Evolutionary conservation across 2,329 filamentous ascomycete species (phyloP), one percentile per base, ranked within the genome.

Genomic region (Sphaceloma murrayae): DNA sequence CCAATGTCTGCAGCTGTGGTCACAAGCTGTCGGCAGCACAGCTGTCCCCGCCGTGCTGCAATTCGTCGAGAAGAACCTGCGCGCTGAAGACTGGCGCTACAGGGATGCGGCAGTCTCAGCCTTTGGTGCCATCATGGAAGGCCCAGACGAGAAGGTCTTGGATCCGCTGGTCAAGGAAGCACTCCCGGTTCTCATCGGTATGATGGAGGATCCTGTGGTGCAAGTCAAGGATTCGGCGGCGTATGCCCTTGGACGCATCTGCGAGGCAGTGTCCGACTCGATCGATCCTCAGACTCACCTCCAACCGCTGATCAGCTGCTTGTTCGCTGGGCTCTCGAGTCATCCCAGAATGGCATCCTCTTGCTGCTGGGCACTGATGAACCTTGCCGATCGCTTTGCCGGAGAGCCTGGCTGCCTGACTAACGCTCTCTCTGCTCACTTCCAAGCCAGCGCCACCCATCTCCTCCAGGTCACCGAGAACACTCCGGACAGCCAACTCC

Each of bases 311-410:
- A 89, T 98, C 58, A 77, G 79, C 46, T 84, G 88, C 30, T 76
- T 98, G 7, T 98, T 98, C 70, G 78, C 80, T 54, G 91, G 89
- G 40, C 74, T 98, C 48, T 78, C 85, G 48, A 89, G 84, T 67
- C 91, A 83, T 62, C 82, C 87, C 48, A 95, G 94, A 76, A 98
- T 98, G 80, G 91, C 89, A 22, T 80, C 86, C 45, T 98, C 91
- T 21, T 96, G 91, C 78, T 98, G 91, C 70, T 95, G 93, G 91
- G 88, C 91, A 22, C 69, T 98, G 53, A 96, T 98, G 85, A 98
- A 96, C 67, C 70, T 98, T 60, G 89, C 91, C 8, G 91, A 98
- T 61, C 82, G 88, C 49, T 98, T 96, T 61, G 85, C 87, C 21
- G 86, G 87, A 47, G 88, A 95, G 45, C 74, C 80, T 46, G 85